Conservation (phyloP, 352 stramenopile species). For the Phytophthora macrochlamydospora region DNA sequence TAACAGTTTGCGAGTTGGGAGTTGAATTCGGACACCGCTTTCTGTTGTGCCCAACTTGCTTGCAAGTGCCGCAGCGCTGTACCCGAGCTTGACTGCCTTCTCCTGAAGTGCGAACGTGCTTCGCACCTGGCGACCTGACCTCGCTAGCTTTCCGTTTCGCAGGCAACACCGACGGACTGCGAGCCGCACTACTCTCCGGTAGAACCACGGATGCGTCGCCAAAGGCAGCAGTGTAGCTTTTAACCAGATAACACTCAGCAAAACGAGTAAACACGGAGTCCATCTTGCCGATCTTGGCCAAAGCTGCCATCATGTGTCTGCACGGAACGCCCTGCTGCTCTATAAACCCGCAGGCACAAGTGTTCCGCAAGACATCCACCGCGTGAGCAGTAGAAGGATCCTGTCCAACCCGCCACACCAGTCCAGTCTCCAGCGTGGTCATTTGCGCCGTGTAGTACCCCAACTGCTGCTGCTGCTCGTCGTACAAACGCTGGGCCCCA, state of each 20-base stretch:
- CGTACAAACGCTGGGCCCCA: neutral
- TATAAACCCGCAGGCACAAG: neutral
- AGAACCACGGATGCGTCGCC: neutral
- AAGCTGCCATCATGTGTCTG: neutral
- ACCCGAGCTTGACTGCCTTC: neutral
- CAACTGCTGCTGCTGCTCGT: neutral
- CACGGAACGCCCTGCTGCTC: conserved; percentile 2
- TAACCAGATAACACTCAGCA: neutral
- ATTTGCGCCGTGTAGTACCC: neutral
- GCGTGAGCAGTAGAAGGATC: neutral
- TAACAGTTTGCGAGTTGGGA: neutral
- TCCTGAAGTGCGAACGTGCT: neutral
- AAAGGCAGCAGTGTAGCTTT: neutral
- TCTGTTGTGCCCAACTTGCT: neutral
- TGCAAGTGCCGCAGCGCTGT: neutral
- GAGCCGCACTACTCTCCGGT: neutral
- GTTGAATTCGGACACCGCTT: neutral
- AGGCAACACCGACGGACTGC: neutral
- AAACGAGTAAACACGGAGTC: neutral
- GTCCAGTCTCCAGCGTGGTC: neutral
- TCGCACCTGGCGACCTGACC: neutral
- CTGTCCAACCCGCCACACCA: neutral
- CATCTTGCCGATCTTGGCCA: neutral
- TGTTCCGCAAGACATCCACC: neutral
- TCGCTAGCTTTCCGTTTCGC: neutral